These are phyloP conservation scores for Arachis stenosperma DNA, from an alignment of 306 rosid species.

Conservation along the genomic window DNA sequence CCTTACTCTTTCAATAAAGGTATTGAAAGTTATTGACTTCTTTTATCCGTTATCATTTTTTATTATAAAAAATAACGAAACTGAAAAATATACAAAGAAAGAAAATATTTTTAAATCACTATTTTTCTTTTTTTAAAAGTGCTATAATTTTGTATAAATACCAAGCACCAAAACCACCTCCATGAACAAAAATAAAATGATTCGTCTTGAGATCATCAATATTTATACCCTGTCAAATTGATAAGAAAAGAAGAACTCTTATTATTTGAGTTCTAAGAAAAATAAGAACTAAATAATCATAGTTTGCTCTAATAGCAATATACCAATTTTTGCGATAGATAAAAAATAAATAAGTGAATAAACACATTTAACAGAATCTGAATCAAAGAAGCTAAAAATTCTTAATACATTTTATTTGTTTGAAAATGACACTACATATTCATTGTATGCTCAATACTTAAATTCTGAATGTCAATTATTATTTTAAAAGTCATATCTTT, in stretches of 20 bases:
- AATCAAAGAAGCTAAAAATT: background rate
- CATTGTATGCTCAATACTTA: slow-evolving; percentile 10
- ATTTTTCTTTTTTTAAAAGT: slow-evolving; percentile 69
- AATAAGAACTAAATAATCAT: background rate
- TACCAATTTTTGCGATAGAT: too few species aligned
- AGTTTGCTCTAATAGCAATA: too few species aligned
- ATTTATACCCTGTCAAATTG: slow-evolving; percentile 62
- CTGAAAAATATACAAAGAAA: too few species aligned
- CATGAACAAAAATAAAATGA: slow-evolving; percentile 92
- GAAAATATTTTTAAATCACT: too few species aligned
- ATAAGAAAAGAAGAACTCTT: slow-evolving; percentile 24
- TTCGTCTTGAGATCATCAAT: slow-evolving; percentile 85
- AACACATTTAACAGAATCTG: too few species aligned
- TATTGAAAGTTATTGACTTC: too few species aligned
- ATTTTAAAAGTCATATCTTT: slow-evolving; percentile 15
- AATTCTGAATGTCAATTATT: slow-evolving; percentile 28
- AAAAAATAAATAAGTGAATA: too few species aligned
- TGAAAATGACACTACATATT: slow-evolving; percentile 1
- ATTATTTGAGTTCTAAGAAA: slow-evolving; percentile 13
- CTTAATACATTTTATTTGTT: background rate
- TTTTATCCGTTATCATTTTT: too few species aligned
- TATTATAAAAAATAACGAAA: too few species aligned
- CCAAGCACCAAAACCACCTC: slow-evolving; percentile 99
- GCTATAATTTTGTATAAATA: slow-evolving; percentile 99
- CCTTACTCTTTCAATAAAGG: too few species aligned